Evolutionary conservation across 192 early-diverging fungal species (phyloP), one percentile per base, ranked within the genome.

Genomic region (Podila clonocystis): DNA sequence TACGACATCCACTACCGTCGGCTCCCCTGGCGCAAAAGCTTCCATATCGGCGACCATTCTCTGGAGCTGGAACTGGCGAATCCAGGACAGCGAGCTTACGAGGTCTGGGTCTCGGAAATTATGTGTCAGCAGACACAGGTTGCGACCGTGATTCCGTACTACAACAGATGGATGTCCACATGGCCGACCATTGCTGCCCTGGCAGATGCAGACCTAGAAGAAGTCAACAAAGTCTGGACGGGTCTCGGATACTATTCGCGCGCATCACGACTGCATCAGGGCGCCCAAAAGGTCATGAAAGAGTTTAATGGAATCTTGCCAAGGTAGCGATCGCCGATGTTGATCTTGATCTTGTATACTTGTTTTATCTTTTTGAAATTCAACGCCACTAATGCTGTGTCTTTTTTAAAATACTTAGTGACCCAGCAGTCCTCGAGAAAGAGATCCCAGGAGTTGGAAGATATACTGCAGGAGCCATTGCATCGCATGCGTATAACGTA

Each of bases 81-180:
- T 13, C 74, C 78, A 34, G 88, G 74, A 3, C 88, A 91, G 68
- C 82, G 88, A 4, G 89, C 89, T 2, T 91, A 93, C 72, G 88
- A 90, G 74, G 91, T 94, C 2, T 95, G 94, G 94, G 89, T 95
- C 5, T 87, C 85, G n/a, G 94, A 95, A 79, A 90, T 95, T 33
- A 95, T 95, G 94, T 76, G 91, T n/a, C 94, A 95, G 70, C 94
- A 91, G 75, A 95, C 94, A 0, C 92, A 93, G 66, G 91, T 94
- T 13, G 86, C 84, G 4, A 94, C 91, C 7, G 92, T 93, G 2
- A 90, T 90, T 8, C 84, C 83, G 2, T 95, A 93, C 69, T 94
- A 90, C 65, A 75, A 86, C 52, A 87, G 76, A 1, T 94, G 93
- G 93, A 91, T 94, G 83, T 61, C 67, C 6, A 86, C 84, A 36